These are phyloP conservation scores for Penicillium mononematosum DNA, from an alignment of 495 filamentous ascomycete genomes.

Conservation along the genomic window DNA sequence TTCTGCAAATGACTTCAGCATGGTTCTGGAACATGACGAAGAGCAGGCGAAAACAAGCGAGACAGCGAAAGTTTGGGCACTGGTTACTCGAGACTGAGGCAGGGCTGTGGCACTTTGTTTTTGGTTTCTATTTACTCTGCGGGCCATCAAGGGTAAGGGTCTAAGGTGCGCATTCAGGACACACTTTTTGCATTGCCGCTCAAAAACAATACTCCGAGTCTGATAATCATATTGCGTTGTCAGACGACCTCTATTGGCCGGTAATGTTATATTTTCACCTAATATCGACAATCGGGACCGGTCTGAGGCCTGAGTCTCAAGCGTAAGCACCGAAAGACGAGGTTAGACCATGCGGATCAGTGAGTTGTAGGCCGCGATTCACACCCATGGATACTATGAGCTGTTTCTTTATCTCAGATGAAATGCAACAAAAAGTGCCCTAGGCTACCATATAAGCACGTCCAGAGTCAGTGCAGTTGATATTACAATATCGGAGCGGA, in stretches of 20 bases:
- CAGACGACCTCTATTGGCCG: not conserved
- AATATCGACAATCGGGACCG: not conserved
- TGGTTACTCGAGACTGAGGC: not conserved
- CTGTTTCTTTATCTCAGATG: not conserved
- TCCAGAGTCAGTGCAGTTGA: not conserved
- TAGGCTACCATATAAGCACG: not conserved
- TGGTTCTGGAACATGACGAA: conserved; percentile 1
- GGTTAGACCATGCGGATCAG: too few species aligned
- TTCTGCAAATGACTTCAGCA: not conserved
- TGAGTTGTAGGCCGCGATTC: too few species aligned
- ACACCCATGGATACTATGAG: not conserved
- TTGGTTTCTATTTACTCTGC: not conserved
- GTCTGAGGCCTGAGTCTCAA: not conserved
- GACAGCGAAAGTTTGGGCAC: not conserved
- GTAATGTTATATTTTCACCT: not conserved
- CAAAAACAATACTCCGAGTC: not conserved
- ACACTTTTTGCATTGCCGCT: not conserved
- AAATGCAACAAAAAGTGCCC: not conserved
- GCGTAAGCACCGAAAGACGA: not conserved
- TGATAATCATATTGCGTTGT: not conserved
- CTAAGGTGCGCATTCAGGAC: not conserved
- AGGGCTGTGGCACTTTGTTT: not conserved
- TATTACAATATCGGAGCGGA: not conserved
- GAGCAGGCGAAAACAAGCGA: not conserved
- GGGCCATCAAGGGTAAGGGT: not conserved